Evolutionary conservation across 257 asterid species (phyloP).

Genomic region (Parsonsia alboflavescens): DNA sequence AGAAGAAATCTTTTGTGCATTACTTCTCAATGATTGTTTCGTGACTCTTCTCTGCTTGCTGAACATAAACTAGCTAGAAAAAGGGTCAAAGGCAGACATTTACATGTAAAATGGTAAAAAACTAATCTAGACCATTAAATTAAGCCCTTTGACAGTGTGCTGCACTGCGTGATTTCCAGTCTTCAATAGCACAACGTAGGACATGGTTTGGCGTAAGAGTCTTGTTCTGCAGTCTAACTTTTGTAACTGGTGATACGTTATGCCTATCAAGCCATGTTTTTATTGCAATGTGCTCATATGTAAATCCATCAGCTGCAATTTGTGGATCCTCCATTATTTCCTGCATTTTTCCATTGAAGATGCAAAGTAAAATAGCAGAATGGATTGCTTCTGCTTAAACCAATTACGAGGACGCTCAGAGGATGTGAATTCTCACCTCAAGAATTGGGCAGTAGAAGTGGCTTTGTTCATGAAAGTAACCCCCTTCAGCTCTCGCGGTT

Average conservation of each 20-base stretch:
- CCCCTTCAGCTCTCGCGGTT: conserved; percentile 20
- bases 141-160: too few species aligned
- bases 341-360: conserved; percentile 35
- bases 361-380: conserved; percentile 6
- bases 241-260: conserved; percentile 67
- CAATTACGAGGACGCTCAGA: background rate
- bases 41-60: background rate
- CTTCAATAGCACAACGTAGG: conserved; percentile 63
- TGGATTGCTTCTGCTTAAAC: conserved; percentile 11
- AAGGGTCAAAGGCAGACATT: background rate
- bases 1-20: background rate
- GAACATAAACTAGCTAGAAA: too few species aligned
- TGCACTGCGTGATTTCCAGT: conserved; percentile 40
- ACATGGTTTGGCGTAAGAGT: conserved; percentile 60
- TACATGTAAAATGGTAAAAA: background rate
- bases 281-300: conserved; percentile 72
- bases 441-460: conserved; percentile 84
- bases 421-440: conserved; percentile 40
- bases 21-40: background rate
- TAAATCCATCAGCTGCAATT: conserved; percentile 85
- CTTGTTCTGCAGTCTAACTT: conserved; percentile 41
- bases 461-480: conserved; percentile 39
- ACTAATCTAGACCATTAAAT: too few species aligned
- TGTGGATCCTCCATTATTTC: conserved; percentile 84
- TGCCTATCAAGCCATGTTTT: conserved; percentile 58